Conservation (phyloP, 345 rosid species). For the Aquilaria sinensis region DNA sequence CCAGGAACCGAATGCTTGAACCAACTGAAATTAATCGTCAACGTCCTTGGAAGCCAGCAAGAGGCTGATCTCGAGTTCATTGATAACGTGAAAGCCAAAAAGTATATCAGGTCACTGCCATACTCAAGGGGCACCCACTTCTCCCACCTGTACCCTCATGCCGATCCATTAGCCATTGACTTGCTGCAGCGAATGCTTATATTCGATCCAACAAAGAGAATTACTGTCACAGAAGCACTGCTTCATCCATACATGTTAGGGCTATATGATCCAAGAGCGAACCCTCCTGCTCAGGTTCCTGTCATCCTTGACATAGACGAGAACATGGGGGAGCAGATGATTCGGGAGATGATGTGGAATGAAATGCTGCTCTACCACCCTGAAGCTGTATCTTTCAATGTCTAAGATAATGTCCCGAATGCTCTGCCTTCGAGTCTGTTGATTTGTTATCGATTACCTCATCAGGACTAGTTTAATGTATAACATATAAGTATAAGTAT, state of each 20-base stretch:
- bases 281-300: slow-evolving; percentile 70
- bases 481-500: slow-evolving; percentile 1
- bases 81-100: slow-evolving; percentile 61
- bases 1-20: slow-evolving; percentile 79
- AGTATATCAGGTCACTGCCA: slow-evolving; percentile 63
- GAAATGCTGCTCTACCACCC: slow-evolving; percentile 82
- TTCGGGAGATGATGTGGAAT: slow-evolving; percentile 78
- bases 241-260: slow-evolving; percentile 70
- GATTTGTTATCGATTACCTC: slow-evolving; percentile 2
- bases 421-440: slow-evolving; percentile 3
- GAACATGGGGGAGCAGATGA: slow-evolving; percentile 42
- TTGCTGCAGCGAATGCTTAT: slow-evolving; percentile 69
- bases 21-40: slow-evolving; percentile 73
- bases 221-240: slow-evolving; percentile 70
- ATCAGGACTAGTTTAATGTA: slow-evolving; percentile 3
- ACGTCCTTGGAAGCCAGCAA: slow-evolving; percentile 62
- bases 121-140: slow-evolving; percentile 47
- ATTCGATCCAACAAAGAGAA: slow-evolving; percentile 72
- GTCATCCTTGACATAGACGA: slow-evolving; percentile 60
- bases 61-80: slow-evolving; percentile 69
- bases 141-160: slow-evolving; percentile 50
- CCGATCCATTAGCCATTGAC: slow-evolving; percentile 76
- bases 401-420: slow-evolving; percentile 11
- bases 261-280: slow-evolving; percentile 48
- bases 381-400: slow-evolving; percentile 31